Percentiles rank a stretch among this genome's conserved stretches.
Evolutionary conservation across 176 grass and related monocot genomes (phyloP).

Genomic region (Triticum urartu): DNA sequence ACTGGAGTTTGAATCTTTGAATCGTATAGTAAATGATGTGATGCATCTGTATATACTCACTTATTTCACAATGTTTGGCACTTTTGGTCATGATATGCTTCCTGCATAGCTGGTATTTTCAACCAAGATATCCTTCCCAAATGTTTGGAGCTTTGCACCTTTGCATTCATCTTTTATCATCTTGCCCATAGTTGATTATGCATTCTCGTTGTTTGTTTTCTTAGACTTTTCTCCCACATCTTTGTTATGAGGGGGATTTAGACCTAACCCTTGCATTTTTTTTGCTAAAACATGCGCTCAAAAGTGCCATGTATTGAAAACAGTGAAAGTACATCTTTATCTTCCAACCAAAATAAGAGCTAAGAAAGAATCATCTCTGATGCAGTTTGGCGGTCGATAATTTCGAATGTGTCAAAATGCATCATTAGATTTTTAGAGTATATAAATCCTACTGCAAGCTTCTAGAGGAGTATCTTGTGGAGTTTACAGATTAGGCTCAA

Average conservation of each 20-base stretch:
- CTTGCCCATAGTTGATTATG: not conserved
- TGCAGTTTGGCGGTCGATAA: not conserved
- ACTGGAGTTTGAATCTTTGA: not conserved
- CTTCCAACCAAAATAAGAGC: not conserved
- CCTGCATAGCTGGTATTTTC: not conserved
- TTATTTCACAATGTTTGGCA: not conserved
- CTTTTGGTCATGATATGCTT: not conserved
- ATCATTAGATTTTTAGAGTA: not conserved
- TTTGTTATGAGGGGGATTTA: not conserved
- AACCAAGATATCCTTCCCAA: not conserved
- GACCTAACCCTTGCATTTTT: not conserved
- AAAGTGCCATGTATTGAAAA: not conserved
- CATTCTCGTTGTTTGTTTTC: not conserved
- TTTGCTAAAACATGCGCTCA: not conserved
- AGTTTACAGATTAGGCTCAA: slow-evolving; percentile 11
- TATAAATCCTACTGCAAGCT: not conserved
- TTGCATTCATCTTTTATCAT: not conserved
- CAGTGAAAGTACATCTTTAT: not conserved
- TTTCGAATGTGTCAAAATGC: not conserved
- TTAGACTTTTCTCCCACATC: not conserved
- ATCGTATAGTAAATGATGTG: not conserved
- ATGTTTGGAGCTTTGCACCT: not conserved
- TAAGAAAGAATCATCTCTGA: not conserved
- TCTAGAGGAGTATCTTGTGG: not conserved
- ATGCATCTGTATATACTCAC: not conserved